Evolutionary conservation across 768 basidiomycete species (phyloP).

Genomic region (Kwoniella sp.): DNA sequence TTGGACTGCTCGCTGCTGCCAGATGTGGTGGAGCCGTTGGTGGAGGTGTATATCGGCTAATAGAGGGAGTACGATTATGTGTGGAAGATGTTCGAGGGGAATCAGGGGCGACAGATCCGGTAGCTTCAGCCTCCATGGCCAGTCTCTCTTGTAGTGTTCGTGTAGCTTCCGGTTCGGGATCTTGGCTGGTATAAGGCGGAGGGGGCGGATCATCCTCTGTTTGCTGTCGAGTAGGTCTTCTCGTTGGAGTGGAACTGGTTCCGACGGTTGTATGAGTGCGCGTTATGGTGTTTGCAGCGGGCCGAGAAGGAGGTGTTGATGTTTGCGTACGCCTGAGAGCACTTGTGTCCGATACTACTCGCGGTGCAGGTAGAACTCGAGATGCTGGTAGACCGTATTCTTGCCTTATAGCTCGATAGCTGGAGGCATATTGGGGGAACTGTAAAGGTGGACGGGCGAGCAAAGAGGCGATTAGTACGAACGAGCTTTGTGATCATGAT

Average conservation of each 20-base stretch:
- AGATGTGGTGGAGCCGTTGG: neutral
- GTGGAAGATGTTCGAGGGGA: slow-evolving; percentile 3
- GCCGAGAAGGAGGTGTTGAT: slow-evolving; percentile 14
- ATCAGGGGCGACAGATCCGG: neutral
- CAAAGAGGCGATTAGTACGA: no score
- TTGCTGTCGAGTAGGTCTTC: slow-evolving; percentile 12
- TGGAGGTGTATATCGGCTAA: neutral
- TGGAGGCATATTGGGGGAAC: slow-evolving; percentile 36
- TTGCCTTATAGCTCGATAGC: slow-evolving; percentile 36
- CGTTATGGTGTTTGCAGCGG: slow-evolving; percentile 11
- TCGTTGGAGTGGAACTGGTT: slow-evolving; percentile 3
- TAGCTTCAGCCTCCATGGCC: slow-evolving; percentile 38
- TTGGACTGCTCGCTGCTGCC: neutral
- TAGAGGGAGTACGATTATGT: neutral
- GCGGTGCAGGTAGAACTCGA: slow-evolving; percentile 18
- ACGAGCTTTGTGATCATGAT: no score
- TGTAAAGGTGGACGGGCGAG: slow-evolving; percentile 1
- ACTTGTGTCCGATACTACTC: neutral
- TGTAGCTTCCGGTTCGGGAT: slow-evolving; percentile 54
- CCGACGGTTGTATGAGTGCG: slow-evolving; percentile 21
- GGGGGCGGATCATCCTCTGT: slow-evolving; percentile 45
- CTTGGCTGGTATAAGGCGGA: slow-evolving; percentile 48
- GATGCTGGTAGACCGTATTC: slow-evolving; percentile 42
- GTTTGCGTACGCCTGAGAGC: slow-evolving; percentile 22
- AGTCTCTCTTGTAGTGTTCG: slow-evolving; percentile 45